Evolutionary conservation across 345 rosid species (phyloP), one percentile per base, ranked within the genome.

Genomic region (Melaleuca quinquenervia): DNA sequence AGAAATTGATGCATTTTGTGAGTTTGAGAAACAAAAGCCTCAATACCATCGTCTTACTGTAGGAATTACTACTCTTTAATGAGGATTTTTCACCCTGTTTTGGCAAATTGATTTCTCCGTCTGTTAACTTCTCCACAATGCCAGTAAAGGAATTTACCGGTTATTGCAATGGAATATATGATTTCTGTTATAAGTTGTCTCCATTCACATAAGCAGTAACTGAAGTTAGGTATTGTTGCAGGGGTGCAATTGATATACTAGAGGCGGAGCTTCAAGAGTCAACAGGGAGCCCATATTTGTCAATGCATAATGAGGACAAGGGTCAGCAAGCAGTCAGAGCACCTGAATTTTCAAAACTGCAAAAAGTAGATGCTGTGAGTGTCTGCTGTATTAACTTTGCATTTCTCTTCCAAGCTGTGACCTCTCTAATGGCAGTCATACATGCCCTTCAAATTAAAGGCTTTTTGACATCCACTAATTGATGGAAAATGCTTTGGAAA

Each of bases 181-280:
- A 32, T 70, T 70, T 70, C 48, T 70, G 41, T 32, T 70, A 70
- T 32, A 32, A 70, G 41, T 32, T 8, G 48, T 70, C 48, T 70
- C 48, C 48, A 70, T 82, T 82, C 26, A 49, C 58, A 52, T 50
- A 2, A 84, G 27, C 41, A 36, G 45, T 27, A 52, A 44, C 45
- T 76, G 50, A 49, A 36, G 49, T 44, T 44, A 82, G 85, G 36
- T 82, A 85, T 84, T 88, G 52, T 74, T 89, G 11, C 93, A 95
- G 98, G 94, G 92, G 93, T 85, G 98, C 98, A 53, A 74, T 94
- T 84, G 98, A 97, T 87, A 89, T 94, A 56, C 91, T 95, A 87
- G 98, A 97, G 90, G 90, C 83, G 83, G 98, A 97, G 87, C 86
- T 90, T 85, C 92, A 70, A 88, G 95, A 90, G 84, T 88, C 91